Evolutionary conservation across 2,329 filamentous ascomycete species (phyloP), one percentile per base, ranked within the genome.

Genomic region (Drechmeria coniospora): DNA sequence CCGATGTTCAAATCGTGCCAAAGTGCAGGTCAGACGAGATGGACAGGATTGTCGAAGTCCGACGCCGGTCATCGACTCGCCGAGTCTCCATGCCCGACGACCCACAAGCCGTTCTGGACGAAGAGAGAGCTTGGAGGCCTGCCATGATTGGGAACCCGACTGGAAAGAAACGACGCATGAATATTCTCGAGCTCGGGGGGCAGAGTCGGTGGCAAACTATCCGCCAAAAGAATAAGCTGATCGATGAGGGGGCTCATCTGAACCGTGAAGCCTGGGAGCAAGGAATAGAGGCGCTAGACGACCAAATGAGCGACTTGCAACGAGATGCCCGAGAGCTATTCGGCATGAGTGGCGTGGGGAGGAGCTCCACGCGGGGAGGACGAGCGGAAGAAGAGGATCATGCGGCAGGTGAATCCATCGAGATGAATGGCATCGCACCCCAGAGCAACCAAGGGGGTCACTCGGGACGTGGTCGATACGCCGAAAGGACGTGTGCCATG

Each of bases 121-220:
- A 65, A 29, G 63, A 69, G 34, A 59, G 63, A 23, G 65, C 74
- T 25, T 83, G 74, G 77, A 68, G 68, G 32, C 73, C 79, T 1
- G 61, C 74, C 16, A 67, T 83, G 36, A 69, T 82, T 44, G 78
- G 79, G 9, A 77, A 79, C 43, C 77, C 79, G 9, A 70, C 68
- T 24, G 69, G 74, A 25, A 75, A 72, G 48, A 69, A 66, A 42
- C 63, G 79, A 27, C 64, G 74, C 34, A 72, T 84, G 63, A 82
- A 70, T 44, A 47, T 82, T 15, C 55, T 86, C 11, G 79, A 86
- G 47, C 53, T 80, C 32, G 79, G 79, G 0, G 53, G 57, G 20
- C 57, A 77, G 59, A 76, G 66, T 27, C 59, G 79, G 22, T 86
- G 76, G 74, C 77, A 68, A 15, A 78, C 83, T 49, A 82, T 86